These are phyloP conservation scores for Metschnikowia similis DNA, from an alignment of 805 yeast species.

Conservation along the genomic window DNA sequence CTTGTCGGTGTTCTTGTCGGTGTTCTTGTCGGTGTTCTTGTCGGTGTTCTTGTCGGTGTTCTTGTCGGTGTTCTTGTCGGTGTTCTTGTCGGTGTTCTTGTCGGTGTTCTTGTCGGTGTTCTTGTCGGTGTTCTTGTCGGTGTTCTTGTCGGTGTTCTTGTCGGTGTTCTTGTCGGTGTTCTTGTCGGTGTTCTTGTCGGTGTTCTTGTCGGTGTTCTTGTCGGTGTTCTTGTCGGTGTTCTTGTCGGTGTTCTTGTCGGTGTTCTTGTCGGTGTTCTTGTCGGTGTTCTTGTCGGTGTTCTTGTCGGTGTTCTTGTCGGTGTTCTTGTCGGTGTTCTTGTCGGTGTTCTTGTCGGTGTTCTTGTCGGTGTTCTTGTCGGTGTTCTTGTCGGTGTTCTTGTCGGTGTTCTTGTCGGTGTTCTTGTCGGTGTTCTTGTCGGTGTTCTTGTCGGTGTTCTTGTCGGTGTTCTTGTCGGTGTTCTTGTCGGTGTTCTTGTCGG, in stretches of 20 bases:
- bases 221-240: neutral
- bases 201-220: conserved; percentile 9
- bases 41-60: conserved; percentile 12
- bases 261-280: neutral
- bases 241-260: too few species aligned
- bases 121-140: conserved; percentile 11
- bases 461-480: conserved; percentile 12
- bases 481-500: too few species aligned
- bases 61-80: too few species aligned
- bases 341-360: neutral
- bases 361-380: neutral
- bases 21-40: neutral
- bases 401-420: too few species aligned
- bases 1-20: neutral
- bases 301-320: conserved; percentile 3
- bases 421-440: neutral
- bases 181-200: neutral
- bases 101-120: neutral
- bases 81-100: too few species aligned
- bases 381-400: conserved; percentile 13
- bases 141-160: too few species aligned
- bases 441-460: neutral
- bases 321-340: too few species aligned
- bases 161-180: too few species aligned
- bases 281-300: conserved; percentile 7